Percentiles rank a stretch among this genome's conserved stretches.
Evolutionary conservation across 441 rosid genomes (phyloP).

Genomic region (Populus hybrid): DNA sequence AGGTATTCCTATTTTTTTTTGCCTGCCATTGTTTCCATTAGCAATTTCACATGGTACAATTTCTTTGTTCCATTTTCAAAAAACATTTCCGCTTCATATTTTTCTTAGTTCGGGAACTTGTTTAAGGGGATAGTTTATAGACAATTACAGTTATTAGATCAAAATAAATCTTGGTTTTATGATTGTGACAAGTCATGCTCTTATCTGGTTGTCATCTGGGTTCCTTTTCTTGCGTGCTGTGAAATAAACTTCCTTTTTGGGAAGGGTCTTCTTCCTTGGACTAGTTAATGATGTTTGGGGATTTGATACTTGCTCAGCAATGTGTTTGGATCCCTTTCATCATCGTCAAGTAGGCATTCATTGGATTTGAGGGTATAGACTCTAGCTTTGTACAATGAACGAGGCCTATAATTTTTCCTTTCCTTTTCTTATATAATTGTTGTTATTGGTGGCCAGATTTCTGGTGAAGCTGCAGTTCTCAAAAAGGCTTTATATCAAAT

Average conservation of each 20-base stretch:
- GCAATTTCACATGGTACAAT: neutral
- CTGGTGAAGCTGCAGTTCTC: slow-evolving; percentile 78
- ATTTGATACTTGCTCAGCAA: neutral
- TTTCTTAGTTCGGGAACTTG: neutral
- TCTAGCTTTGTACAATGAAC: neutral
- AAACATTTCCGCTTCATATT: neutral
- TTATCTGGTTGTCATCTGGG: neutral
- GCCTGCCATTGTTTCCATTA: neutral
- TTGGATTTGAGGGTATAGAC: neutral
- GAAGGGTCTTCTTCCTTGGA: neutral
- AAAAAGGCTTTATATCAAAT: slow-evolving; percentile 81
- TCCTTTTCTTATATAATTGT: neutral
- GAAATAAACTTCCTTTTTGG: neutral
- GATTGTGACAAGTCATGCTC: neutral
- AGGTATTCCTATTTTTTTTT: slow-evolving; percentile 40
- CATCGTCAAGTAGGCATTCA: neutral
- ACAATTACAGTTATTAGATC: neutral
- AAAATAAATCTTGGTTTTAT: neutral
- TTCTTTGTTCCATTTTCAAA: neutral
- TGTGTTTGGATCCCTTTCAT: neutral
- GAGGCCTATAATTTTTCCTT: neutral
- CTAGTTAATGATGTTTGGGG: neutral
- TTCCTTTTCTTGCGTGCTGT: neutral
- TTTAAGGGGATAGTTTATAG: neutral
- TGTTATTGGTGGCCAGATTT: slow-evolving; percentile 43